These are phyloP conservation scores for Zelonia costaricensis DNA, from an alignment of 208 protist genomes.

Conservation along the genomic window DNA sequence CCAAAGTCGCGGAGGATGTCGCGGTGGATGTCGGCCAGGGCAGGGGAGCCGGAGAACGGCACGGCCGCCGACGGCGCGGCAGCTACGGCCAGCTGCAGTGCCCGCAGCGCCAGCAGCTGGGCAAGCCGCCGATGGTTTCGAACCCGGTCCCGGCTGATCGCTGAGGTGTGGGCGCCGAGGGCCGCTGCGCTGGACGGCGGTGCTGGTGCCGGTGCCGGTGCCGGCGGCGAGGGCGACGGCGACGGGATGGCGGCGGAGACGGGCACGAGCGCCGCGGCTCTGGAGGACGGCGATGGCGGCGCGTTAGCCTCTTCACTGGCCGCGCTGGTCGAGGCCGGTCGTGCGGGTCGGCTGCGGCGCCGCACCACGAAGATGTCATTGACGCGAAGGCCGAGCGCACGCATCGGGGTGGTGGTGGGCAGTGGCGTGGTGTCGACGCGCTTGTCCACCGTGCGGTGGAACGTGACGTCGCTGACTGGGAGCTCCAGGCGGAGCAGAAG, in stretches of 20 bases:
- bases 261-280: too few species aligned
- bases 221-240: too few species aligned
- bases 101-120: not conserved
- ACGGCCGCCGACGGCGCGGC: not conserved
- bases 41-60: not conserved
- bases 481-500: slow-evolving; percentile 12
- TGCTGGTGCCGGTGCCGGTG: too few species aligned
- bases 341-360: not conserved
- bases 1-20: not conserved
- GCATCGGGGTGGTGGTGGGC: slow-evolving; percentile 15
- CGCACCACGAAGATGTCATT: slow-evolving; percentile 40
- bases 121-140: too few species aligned
- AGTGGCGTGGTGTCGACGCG: slow-evolving; percentile 30
- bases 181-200: not conserved
- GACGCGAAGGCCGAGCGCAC: slow-evolving; percentile 14
- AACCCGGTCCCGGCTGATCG: too few species aligned
- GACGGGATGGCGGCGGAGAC: too few species aligned
- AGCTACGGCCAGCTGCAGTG: not conserved
- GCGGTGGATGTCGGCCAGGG: not conserved
- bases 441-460: slow-evolving; percentile 29
- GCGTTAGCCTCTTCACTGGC: too few species aligned
- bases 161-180: not conserved
- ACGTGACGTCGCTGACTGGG: slow-evolving; percentile 14
- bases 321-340: too few species aligned
- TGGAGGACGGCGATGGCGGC: too few species aligned